Evolutionary conservation across 148 eudicot species (phyloP).

Genomic region (Gaultheria prostrata): DNA sequence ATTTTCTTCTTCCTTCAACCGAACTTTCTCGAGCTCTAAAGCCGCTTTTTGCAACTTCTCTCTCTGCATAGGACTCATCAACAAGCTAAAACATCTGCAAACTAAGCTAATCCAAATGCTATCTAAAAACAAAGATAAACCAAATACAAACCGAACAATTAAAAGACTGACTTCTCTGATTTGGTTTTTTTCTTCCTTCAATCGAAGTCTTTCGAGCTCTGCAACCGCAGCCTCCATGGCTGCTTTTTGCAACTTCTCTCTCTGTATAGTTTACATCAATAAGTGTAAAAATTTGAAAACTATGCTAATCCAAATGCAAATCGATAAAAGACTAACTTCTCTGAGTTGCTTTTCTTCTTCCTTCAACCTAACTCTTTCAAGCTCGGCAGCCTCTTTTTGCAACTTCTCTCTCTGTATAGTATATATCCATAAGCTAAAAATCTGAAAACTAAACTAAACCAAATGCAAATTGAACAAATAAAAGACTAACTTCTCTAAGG

Average conservation of each 20-base stretch:
- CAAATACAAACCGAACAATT: too few relatives aligned
- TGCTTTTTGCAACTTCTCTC: too few relatives aligned
- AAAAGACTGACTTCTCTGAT: constrained; percentile 37
- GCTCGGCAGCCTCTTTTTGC: background rate
- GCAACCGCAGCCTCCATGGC: constrained; percentile 25
- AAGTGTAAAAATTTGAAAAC: constrained; percentile 7
- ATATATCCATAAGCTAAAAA: background rate
- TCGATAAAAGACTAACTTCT: constrained; percentile 35
- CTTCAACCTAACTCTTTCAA: background rate
- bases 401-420: constrained; percentile 23
- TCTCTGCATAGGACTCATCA: too few relatives aligned
- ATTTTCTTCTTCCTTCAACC: too few relatives aligned
- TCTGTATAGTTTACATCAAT: background rate
- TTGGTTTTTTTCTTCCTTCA: constrained; percentile 58
- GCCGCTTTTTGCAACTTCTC: too few relatives aligned
- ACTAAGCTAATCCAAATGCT: too few relatives aligned
- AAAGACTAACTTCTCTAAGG: constrained; percentile 34
- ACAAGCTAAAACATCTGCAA: too few relatives aligned
- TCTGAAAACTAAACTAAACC: background rate
- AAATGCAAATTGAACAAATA: constrained; percentile 12
- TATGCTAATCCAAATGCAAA: constrained; percentile 9
- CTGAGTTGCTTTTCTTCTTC: background rate
- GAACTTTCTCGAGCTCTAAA: too few relatives aligned
- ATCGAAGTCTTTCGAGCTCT: constrained; percentile 35
- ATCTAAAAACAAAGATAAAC: too few relatives aligned